Evolutionary conservation across 768 basidiomycete species (phyloP), one percentile per base, ranked within the genome.

Genomic region (Sarcodon aspratus): DNA sequence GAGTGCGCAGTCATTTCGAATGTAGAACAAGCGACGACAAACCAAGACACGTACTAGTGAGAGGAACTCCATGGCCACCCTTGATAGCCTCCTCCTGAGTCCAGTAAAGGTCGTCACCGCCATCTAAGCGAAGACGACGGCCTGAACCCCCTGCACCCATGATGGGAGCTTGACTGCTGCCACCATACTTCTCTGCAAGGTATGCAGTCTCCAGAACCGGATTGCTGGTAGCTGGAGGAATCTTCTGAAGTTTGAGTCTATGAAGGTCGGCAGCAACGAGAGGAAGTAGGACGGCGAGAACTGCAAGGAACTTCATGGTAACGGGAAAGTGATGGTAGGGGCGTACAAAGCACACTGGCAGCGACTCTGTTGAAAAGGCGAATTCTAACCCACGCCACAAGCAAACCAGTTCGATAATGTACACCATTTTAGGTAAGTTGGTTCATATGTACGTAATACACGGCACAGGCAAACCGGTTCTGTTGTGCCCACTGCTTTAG

Each of bases 181-280:
- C 76, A 47, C 88, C 81, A 74, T 98, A 96, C 74, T 99, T 98
- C 74, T 91, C 78, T n/a, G 85, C 82, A 50, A 98, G 84, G 63
- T 88, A 91, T 17, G 84, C 85, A 42, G 78, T 78, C 68, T 90
- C 84, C 44, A 89, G 69, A 21, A 73, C 62, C 17, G 85, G 79
- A 50, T 82, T 81, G 59, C 70, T 74, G 11, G 69, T 64, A n/a
- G 70, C 70, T 37, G 74, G 69, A 13, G 84, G 75, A 1, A 95
- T 61, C 70, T 96, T 96, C 67, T 91, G 78, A 32, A 97, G 81
- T 66, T 92, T 93, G 63, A 96, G 78, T 61, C 78, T 92, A 76
- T 83, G 84, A 1, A 90, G 71, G 15, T 74, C 74, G 8, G 71
- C 70, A 7, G 68, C 66, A 53, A 71, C 70, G 59, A 74, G 66